These are phyloP conservation scores for Chrysoporthe cubensis DNA, from an alignment of 2,329 filamentous ascomycete species.

Conservation along the genomic window DNA sequence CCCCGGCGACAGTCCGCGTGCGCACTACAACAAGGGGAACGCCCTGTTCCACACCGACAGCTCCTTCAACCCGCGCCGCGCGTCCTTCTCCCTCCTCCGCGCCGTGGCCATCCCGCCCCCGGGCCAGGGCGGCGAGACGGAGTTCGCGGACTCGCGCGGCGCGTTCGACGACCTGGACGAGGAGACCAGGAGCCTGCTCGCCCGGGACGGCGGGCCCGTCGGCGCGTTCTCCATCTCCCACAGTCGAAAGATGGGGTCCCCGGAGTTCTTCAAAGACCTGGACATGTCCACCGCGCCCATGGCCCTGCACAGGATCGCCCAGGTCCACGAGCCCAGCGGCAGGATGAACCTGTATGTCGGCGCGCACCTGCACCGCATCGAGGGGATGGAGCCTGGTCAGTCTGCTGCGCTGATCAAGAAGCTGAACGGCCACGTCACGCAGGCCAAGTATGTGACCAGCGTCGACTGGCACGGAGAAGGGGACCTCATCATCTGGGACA, in stretches of 20 bases:
- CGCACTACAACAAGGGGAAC: constrained; percentile 50
- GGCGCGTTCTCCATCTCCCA: constrained; percentile 57
- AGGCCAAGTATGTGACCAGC: constrained; percentile 49
- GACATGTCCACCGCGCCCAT: constrained; percentile 44
- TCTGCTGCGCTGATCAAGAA: constrained; percentile 42
- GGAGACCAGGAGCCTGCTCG: constrained; percentile 36
- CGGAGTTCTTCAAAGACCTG: constrained; percentile 51
- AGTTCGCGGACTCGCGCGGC: constrained; percentile 56
- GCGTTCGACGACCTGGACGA: constrained; percentile 52
- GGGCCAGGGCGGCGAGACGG: constrained; percentile 53
- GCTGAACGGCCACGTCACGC: constrained; percentile 52
- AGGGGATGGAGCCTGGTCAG: constrained; percentile 38
- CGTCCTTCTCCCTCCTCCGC: constrained; percentile 54
- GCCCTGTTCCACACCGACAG: constrained; percentile 59
- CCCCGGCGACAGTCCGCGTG: constrained; percentile 44
- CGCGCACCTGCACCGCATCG: constrained; percentile 57
- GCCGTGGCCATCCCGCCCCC: constrained; percentile 54
- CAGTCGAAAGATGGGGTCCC: constrained; percentile 54
- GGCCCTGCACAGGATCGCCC: constrained; percentile 52
- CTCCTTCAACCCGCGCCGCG: constrained; percentile 58
- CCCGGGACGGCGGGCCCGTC: constrained; percentile 44
- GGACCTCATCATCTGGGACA: constrained; percentile 64
- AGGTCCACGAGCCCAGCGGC: constrained; percentile 55
- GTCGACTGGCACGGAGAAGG: constrained; percentile 53
- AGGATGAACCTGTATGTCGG: constrained; percentile 59